phyloP scores from a whole-genome alignment of 2,329 filamentous ascomycete genomes.

The Pleomassaria siparia region DNA sequence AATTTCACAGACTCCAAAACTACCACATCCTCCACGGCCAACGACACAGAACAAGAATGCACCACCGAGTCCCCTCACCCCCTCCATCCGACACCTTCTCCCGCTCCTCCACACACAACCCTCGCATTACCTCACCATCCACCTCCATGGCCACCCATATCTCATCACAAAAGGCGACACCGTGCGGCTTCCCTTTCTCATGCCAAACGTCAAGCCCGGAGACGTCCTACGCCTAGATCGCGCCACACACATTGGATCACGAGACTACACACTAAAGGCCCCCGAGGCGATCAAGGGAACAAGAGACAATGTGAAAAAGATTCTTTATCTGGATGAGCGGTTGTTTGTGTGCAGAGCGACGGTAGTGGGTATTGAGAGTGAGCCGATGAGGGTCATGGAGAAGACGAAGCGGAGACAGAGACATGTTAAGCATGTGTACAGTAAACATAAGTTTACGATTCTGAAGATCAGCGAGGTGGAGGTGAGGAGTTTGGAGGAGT shows the following conservation, averaged over 20 bases:
- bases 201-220: constrained; percentile 62
- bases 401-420: constrained; percentile 67
- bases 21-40: constrained; percentile 28
- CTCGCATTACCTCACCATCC: constrained; percentile 74
- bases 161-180: constrained; percentile 65
- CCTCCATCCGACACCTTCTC: constrained; percentile 63
- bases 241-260: constrained; percentile 76
- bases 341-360: constrained; percentile 83
- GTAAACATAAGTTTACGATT: constrained; percentile 89
- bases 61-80: constrained; percentile 44
- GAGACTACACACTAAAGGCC: constrained; percentile 83
- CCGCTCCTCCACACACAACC: constrained; percentile 73
- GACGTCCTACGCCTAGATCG: constrained; percentile 87
- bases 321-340: constrained; percentile 72
- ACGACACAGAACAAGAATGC: not conserved
- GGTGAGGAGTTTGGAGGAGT: constrained; percentile 60
- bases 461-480: constrained; percentile 80
- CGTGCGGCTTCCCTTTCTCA: constrained; percentile 53
- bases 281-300: constrained; percentile 34
- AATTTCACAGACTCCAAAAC: constrained; percentile 20
- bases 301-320: constrained; percentile 37
- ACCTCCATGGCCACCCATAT: constrained; percentile 79
- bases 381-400: constrained; percentile 59
- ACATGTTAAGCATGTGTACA: constrained; percentile 72
- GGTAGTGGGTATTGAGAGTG: constrained; percentile 79